Evolutionary conservation across 257 asterid genomes (phyloP), one percentile per base, ranked within the genome.

Genomic region (Fraxinus anomala): DNA sequence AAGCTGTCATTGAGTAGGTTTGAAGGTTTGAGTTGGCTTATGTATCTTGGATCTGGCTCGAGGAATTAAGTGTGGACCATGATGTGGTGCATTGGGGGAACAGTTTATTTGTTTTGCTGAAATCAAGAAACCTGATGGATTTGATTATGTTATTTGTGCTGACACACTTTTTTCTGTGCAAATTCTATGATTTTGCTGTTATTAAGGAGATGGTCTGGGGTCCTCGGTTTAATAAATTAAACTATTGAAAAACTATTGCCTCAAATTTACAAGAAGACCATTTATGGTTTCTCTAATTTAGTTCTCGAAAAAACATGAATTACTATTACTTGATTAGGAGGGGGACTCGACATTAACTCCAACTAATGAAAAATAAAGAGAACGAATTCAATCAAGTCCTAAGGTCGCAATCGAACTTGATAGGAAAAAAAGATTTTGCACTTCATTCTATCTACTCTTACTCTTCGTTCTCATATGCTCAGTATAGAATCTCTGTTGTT

Each of bases 161-260:
- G 31, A 66, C 42, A n/a, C 71, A 72, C 72, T 70, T 77, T 76
- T 69, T 75, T 30, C n/a, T 68, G 33, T 68, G 72, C 79, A 81
- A 34, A 40, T 30, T 30, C 44, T 66, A 7, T 76, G 65, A 68
- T 70, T 75, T 81, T 81, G 84, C 89, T 70, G 87, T 67, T 86
- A 69, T 86, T 83, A 75, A 76, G 89, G 89, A 80, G 72, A 73
- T 81, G 83, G 89, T 86, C 84, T 56, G n/a, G 16, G 28, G 28
- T 73, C 68, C 12, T 23, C 42, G 19, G 54, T 47, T 44, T 21
- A 42, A 13, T 31, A 11, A 2, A 54, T 19, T 49, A 16, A 54
- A 19, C n/a, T 19, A 54, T 19, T 54, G 26, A 51, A 51, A 51
- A 19, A 51, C 19, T 0, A 13, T 51, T 16, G 23, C 65, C 56